Evolutionary conservation across 495 filamentous ascomycete species (phyloP).

Genomic region (Podospora sp.): DNA sequence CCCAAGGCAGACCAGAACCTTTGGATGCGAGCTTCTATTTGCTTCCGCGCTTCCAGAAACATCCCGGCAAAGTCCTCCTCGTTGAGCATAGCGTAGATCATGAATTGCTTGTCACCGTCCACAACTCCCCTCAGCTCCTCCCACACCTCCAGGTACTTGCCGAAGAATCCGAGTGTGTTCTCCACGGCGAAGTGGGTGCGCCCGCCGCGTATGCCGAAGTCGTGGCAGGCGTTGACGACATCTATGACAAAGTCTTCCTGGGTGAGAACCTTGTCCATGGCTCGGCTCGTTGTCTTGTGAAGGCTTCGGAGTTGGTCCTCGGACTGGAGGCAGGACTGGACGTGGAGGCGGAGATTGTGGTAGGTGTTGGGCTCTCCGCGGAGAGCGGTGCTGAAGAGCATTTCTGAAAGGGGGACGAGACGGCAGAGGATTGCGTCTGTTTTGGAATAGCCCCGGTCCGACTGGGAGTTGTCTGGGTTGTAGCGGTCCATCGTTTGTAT

Average conservation of each 20-base stretch:
- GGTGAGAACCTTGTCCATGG: not conserved
- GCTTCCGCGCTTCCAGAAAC: not conserved
- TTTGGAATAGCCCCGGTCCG: too few species aligned
- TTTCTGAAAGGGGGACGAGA: not conserved
- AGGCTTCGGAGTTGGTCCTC: not conserved
- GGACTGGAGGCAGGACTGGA: not conserved
- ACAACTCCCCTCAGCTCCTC: not conserved
- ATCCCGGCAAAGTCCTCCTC: not conserved
- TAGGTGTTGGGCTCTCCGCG: not conserved
- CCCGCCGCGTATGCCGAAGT: not conserved
- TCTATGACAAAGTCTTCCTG: not conserved
- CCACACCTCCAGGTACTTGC: not conserved
- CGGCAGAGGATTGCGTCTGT: not conserved
- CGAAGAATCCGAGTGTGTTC: not conserved
- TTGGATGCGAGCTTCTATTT: not conserved
- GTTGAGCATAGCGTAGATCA: not conserved
- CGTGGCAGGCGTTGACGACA: not conserved
- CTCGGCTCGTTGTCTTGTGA: not conserved
- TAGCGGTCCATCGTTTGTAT: too few species aligned
- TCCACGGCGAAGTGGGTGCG: not conserved
- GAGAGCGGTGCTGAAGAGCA: not conserved
- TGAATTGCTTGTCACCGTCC: not conserved
- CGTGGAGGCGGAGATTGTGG: not conserved
- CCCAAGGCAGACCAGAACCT: too few species aligned
- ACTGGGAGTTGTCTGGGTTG: too few species aligned